These are phyloP conservation scores for Aspergillus terreus DNA, from an alignment of 2,329 filamentous ascomycete species.

Conservation along the genomic window DNA sequence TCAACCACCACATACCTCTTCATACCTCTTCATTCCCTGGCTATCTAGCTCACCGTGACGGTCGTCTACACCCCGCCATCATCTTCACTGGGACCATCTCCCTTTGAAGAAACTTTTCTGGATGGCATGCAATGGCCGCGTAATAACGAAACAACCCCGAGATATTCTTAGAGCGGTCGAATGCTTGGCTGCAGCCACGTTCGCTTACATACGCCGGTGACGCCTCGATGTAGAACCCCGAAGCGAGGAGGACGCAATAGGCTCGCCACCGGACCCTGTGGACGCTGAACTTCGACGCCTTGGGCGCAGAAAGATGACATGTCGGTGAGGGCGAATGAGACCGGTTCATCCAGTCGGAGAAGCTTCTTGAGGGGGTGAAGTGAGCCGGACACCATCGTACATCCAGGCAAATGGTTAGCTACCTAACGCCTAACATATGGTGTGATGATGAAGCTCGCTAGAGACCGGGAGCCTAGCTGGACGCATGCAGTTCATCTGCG, in stretches of 20 bases:
- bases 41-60: too few species aligned
- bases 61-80: too few species aligned
- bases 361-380: too few species aligned
- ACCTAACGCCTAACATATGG: neutral
- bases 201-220: conserved; percentile 1
- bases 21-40: neutral
- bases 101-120: too few species aligned
- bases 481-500: conserved; percentile 1
- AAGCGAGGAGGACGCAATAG: conserved; percentile 14
- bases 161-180: neutral
- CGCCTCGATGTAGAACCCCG: neutral
- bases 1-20: neutral
- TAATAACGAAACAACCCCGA: neutral
- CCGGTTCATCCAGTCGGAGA: neutral
- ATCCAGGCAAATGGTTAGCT: neutral
- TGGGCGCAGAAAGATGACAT: neutral
- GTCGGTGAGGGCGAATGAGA: neutral
- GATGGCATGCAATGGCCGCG: too few species aligned
- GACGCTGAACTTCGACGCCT: neutral
- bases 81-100: too few species aligned
- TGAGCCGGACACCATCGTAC: neutral
- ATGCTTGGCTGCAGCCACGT: neutral
- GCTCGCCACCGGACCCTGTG: conserved; percentile 6
- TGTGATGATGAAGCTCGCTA: neutral
- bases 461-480: neutral